Base-by-base conservation (phyloP, 371 early-diverging fungal genomes). In the Mycotypha africana region DNA sequence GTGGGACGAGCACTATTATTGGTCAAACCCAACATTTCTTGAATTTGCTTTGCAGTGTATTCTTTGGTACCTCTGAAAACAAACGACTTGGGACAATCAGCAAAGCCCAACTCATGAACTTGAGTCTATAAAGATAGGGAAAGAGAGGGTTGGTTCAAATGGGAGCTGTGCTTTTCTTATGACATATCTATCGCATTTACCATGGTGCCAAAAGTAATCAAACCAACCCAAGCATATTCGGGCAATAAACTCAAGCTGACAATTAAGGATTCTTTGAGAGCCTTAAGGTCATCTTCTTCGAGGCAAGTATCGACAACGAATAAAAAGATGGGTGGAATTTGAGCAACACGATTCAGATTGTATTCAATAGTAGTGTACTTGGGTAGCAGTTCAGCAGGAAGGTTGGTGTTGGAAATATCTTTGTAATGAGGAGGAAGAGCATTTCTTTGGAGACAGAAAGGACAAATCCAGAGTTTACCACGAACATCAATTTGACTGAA, bases 141-240 rank as follows among this genome's bases (percentile, higher is more conserved):
- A n/a, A n/a, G n/a, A n/a, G n/a, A n/a, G n/a, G n/a, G n/a, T n/a
- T n/a, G n/a, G n/a, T n/a, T n/a, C n/a, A 28, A 28, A 28, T 8
- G 30, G 12, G 30, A 28, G 12, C 6, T 8, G 30, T 28, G 30
- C 30, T 8, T 28, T 28, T 28, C 12, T 28, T 34, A 2, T n/a
- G n/a, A n/a, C n/a, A n/a, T n/a, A n/a, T n/a, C n/a, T n/a, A n/a
- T n/a, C n/a, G n/a, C n/a, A n/a, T n/a, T 50, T 81, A 98, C 95
- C 95, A 99, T 99, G 7, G 99, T 99, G 21, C 99, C 99, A 68
- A 80, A 99, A 32, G 96, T 95, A 35, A 99, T 88, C 56, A 99
- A 76, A 42, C 99, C 98, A 46, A 99, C 93, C 51, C 94, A 79
- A 25, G 97, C 91, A 62, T 96, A 86, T 9, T 87, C 89, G 16